These are phyloP conservation scores for Raffaelea deltoideospora DNA, from an alignment of 2,329 filamentous ascomycete species.

Conservation along the genomic window DNA sequence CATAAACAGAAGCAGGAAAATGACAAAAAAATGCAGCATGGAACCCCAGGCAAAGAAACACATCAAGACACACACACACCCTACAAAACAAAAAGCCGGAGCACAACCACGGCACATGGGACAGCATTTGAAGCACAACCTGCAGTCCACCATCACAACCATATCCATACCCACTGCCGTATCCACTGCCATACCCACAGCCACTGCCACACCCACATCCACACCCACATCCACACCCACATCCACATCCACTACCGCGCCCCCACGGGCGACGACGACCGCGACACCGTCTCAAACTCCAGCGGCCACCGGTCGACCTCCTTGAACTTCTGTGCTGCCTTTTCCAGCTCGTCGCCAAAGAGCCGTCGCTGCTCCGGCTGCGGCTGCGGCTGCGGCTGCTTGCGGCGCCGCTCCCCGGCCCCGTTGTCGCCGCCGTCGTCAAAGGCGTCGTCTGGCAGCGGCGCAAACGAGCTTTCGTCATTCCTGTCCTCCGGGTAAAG, in stretches of 20 bases:
- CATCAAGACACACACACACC: too few species aligned
- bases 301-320: constrained; percentile 57
- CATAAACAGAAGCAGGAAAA: too few species aligned
- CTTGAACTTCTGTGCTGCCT: constrained; percentile 46
- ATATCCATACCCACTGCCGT: too few species aligned
- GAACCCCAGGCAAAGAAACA: too few species aligned
- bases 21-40: too few species aligned
- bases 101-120: too few species aligned
- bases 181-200: too few species aligned
- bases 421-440: constrained; percentile 17
- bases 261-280: constrained; percentile 36
- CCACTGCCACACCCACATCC: too few species aligned
- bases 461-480: constrained; percentile 22
- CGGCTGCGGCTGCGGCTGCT: constrained; percentile 19
- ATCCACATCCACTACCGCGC: constrained; percentile 34
- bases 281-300: constrained; percentile 48
- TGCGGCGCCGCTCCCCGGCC: background rate
- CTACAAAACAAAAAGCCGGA: too few species aligned
- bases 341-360: constrained; percentile 34
- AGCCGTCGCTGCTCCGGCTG: constrained; percentile 17
- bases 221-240: too few species aligned
- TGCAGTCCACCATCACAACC: too few species aligned
- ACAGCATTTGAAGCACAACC: too few species aligned
- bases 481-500: constrained; percentile 22
- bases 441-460: constrained; percentile 30